Conservation (phyloP, 176 grass and related monocot species). For the Phyllostachys edulis region DNA sequence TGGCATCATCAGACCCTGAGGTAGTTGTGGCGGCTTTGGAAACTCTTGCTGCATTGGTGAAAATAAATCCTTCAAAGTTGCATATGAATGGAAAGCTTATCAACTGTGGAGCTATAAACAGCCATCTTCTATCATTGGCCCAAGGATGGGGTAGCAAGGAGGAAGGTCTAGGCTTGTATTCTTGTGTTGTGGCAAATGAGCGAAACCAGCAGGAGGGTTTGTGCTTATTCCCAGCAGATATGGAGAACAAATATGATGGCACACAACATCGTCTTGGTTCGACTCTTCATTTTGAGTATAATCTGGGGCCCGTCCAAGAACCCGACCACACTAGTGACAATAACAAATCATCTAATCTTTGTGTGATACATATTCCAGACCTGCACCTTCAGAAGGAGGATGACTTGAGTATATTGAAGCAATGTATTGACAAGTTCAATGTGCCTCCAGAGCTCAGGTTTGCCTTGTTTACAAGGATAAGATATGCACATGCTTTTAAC, state of each 20-base stretch:
- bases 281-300: constrained; percentile 97
- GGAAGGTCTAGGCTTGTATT: constrained; percentile 93
- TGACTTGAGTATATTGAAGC: constrained; percentile 84
- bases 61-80: constrained; percentile 95
- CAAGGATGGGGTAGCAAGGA: constrained; percentile 99
- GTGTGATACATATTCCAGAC: constrained; percentile 87
- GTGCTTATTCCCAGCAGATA: constrained; percentile 68
- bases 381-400: constrained; percentile 86
- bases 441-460: constrained; percentile 84
- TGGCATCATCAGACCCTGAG: constrained; percentile 90
- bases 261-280: constrained; percentile 82
- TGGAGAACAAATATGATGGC: constrained; percentile 69
- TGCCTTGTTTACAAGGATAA: constrained; percentile 91
- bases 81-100: constrained; percentile 92
- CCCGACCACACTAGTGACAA: constrained; percentile 43
- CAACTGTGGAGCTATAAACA: constrained; percentile 76
- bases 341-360: constrained; percentile 61
- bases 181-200: constrained; percentile 92
- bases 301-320: constrained; percentile 35
- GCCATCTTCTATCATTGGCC: constrained; percentile 81
- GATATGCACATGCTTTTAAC: constrained; percentile 83
- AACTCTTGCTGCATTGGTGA: constrained; percentile 80
- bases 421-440: constrained; percentile 71
- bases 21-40: constrained; percentile 89
- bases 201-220: constrained; percentile 68